A percentile compares a stretch with the other conserved stretches of the same genome.
phyloP scores from a whole-genome alignment of 2,329 filamentous ascomycete genomes.

The Botrytis squamosa region DNA sequence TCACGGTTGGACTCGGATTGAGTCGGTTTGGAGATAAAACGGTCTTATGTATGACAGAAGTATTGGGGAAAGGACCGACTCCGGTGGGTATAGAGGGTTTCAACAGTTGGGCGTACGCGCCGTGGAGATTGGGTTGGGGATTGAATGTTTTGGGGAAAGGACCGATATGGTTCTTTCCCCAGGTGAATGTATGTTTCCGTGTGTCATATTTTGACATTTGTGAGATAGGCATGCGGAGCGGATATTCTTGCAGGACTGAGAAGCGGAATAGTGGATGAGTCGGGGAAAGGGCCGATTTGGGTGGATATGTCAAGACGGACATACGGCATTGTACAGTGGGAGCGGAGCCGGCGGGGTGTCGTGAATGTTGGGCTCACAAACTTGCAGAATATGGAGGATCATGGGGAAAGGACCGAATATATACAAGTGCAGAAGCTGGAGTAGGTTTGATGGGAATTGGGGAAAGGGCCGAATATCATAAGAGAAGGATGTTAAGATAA shows the following conservation, averaged over 20 bases:
- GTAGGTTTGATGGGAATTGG: not conserved
- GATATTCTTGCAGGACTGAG: not conserved
- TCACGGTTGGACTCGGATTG: not conserved
- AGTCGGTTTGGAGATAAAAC: slow-evolving; percentile 2
- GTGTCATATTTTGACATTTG: not conserved
- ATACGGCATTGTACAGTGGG: not conserved
- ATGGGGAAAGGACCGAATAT: slow-evolving; percentile 15
- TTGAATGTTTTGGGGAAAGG: slow-evolving; percentile 1
- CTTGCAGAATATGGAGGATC: not conserved
- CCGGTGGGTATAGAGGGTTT: not conserved
- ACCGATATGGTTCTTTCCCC: not conserved
- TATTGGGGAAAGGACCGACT: slow-evolving; percentile 11
- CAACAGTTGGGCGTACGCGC: not conserved
- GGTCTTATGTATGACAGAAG: not conserved
- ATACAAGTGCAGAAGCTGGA: not conserved
- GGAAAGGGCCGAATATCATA: not conserved
- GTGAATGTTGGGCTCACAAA: not conserved
- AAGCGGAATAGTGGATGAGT: not conserved
- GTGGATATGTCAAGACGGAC: not conserved
- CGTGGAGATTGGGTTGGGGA: not conserved
- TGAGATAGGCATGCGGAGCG: not conserved
- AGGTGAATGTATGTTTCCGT: not conserved
- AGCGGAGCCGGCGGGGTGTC: not conserved
- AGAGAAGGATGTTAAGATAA: not conserved
- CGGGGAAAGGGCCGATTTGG: not conserved